These are phyloP conservation scores for Penicillium sp. DNA, from an alignment of 2,329 filamentous ascomycete species.

Conservation along the genomic window DNA sequence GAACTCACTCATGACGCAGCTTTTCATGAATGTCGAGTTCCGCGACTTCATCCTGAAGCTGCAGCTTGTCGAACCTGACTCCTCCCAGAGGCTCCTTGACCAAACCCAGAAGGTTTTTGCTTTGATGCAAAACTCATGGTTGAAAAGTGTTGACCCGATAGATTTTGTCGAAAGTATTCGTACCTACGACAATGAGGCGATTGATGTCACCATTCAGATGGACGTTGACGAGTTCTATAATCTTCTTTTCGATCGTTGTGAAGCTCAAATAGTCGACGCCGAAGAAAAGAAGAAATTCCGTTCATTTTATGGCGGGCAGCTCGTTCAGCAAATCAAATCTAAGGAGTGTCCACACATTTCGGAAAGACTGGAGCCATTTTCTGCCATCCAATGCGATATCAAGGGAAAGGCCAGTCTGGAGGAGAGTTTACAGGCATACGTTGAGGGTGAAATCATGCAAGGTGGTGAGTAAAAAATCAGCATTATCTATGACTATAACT, in stretches of 20 bases:
- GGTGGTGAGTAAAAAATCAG: conserved; percentile 64
- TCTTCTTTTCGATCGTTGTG: conserved; percentile 87
- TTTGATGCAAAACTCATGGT: conserved; percentile 80
- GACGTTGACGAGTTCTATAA: conserved; percentile 99
- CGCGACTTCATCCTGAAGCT: conserved; percentile 78
- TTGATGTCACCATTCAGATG: conserved; percentile 92
- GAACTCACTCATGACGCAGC: conserved; percentile 90
- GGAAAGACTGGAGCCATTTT: conserved; percentile 86
- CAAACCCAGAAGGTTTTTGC: conserved; percentile 83
- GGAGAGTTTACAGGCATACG: conserved; percentile 92
- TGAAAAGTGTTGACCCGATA: conserved; percentile 73
- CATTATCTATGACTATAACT: neutral
- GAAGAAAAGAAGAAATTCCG: conserved; percentile 75
- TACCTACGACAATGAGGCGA: conserved; percentile 78
- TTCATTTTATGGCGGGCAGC: conserved; percentile 85
- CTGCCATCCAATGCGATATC: conserved; percentile 93
- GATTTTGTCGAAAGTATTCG: conserved; percentile 75
- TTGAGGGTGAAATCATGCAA: conserved; percentile 95
- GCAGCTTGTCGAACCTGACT: conserved; percentile 58
- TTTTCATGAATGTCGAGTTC: conserved; percentile 94
- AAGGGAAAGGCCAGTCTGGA: conserved; percentile 83
- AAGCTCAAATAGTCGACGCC: conserved; percentile 72
- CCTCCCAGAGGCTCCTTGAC: conserved; percentile 69
- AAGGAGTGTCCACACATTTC: conserved; percentile 95
- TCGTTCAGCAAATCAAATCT: conserved; percentile 93